These are phyloP conservation scores for Scedosporium boydii DNA, from an alignment of 2,329 filamentous ascomycete genomes.

Conservation along the genomic window DNA sequence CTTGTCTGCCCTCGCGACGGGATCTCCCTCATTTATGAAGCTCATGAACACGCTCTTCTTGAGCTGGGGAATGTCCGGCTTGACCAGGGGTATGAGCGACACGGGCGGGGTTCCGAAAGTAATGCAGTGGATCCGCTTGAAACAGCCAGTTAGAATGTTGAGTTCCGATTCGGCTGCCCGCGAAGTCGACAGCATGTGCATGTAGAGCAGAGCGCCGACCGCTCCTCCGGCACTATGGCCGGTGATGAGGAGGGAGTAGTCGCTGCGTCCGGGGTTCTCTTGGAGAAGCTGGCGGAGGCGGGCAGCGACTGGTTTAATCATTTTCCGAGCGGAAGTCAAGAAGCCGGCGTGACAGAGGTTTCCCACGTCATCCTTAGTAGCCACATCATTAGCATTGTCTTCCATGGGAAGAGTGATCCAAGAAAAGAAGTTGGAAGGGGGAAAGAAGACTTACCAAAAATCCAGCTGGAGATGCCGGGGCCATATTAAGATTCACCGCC, in stretches of 20 bases:
- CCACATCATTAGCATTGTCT: not conserved
- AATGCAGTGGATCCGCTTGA: conserved; percentile 74
- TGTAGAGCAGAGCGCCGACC: conserved; percentile 68
- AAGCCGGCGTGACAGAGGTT: conserved; percentile 80
- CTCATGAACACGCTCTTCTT: conserved; percentile 65
- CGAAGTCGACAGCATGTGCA: conserved; percentile 63
- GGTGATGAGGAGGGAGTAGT: conserved; percentile 68
- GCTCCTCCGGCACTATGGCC: conserved; percentile 83
- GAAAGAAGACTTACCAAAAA: conserved; percentile 40
- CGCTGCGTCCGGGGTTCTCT: conserved; percentile 57
- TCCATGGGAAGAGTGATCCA: not conserved
- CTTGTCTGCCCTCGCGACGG: conserved; percentile 67
- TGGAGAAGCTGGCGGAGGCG: conserved; percentile 60
- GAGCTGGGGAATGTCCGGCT: conserved; percentile 38
- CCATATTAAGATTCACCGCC: conserved; percentile 70
- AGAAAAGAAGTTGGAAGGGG: not conserved
- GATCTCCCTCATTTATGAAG: conserved; percentile 82
- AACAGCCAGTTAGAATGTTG: conserved; percentile 50
- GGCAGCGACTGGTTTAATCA: conserved; percentile 63
- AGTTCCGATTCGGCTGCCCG: conserved; percentile 54
- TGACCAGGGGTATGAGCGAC: conserved; percentile 58
- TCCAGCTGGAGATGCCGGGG: conserved; percentile 52
- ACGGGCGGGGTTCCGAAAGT: conserved; percentile 80
- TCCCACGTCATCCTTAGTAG: conserved; percentile 51
- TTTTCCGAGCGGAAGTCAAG: conserved; percentile 62